Evolutionary conservation across 495 filamentous ascomycete species (phyloP).

Genomic region (Trichocladium uniseriatum): DNA sequence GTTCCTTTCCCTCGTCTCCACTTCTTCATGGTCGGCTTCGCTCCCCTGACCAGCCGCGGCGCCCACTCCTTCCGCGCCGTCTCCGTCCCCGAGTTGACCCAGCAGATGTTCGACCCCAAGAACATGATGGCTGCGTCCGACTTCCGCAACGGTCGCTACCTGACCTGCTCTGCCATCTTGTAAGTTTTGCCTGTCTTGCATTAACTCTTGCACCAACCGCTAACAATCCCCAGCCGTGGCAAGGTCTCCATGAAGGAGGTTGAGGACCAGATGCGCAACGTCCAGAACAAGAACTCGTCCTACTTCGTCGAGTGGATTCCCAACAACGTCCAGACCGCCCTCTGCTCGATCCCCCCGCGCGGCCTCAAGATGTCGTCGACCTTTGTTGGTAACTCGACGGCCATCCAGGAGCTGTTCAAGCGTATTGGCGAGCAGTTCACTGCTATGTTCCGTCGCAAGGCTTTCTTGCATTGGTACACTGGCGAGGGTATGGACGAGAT

Average conservation of each 20-base stretch:
- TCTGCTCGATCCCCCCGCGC: constrained; percentile 97
- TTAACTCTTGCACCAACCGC: neutral
- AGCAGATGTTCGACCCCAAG: constrained; percentile 99
- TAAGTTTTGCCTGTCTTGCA: constrained; percentile 18
- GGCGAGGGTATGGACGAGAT: constrained; percentile 99
- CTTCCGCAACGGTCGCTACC: constrained; percentile 99
- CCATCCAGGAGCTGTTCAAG: constrained; percentile 99
- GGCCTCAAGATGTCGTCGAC: constrained; percentile 99
- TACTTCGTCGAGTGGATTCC: constrained; percentile 99
- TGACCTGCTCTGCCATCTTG: constrained; percentile 99
- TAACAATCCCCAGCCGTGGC: constrained; percentile 62
- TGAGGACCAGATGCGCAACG: constrained; percentile 99
- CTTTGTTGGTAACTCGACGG: constrained; percentile 98
- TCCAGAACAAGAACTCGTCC: constrained; percentile 99
- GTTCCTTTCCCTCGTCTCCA: constrained; percentile 99
- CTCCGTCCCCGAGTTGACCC: constrained; percentile 95
- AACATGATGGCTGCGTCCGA: constrained; percentile 99
- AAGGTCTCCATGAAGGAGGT: constrained; percentile 99
- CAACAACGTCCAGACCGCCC: constrained; percentile 99
- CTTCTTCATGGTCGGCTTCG: constrained; percentile 99
- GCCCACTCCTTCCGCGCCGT: constrained; percentile 94
- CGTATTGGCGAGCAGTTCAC: constrained; percentile 99
- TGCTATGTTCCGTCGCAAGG: constrained; percentile 99
- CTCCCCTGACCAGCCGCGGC: constrained; percentile 93
- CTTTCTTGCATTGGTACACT: constrained; percentile 99